Evolutionary conservation across 352 stramenopile genomes (phyloP).

Genomic region (Pythium insidiosum): DNA sequence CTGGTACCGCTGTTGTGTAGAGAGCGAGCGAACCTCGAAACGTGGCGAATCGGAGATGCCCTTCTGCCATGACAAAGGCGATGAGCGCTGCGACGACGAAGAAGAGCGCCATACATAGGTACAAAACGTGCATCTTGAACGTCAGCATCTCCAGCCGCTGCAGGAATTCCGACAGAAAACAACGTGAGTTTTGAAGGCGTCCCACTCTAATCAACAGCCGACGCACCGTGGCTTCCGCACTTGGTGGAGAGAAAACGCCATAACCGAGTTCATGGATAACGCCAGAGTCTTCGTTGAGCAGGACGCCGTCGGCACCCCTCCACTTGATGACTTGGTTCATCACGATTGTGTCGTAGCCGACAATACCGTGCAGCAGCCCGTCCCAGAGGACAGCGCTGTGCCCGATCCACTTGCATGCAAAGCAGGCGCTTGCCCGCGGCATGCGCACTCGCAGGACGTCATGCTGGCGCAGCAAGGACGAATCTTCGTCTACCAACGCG

Average conservation of each 20-base stretch:
- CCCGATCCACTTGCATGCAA: conserved; percentile 34
- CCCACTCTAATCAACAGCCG: too few relatives aligned
- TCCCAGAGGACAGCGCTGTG: conserved; percentile 28
- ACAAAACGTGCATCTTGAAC: conserved; percentile 87
- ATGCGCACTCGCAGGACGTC: conserved; percentile 23
- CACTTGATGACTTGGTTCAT: conserved; percentile 86
- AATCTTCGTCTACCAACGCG: conserved; percentile 41
- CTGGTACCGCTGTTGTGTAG: too few relatives aligned
- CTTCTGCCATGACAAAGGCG: conserved; percentile 90
- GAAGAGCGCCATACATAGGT: conserved; percentile 91
- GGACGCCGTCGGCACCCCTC: conserved; percentile 43
- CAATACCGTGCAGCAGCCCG: conserved; percentile 25
- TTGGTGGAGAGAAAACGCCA: conserved; percentile 50
- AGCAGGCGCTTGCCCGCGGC: conserved; percentile 32
- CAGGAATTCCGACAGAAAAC: too few relatives aligned
- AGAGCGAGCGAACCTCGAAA: too few relatives aligned
- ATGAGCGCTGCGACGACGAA: conserved; percentile 91
- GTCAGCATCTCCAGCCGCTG: conserved; percentile 31
- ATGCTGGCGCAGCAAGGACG: conserved; percentile 4
- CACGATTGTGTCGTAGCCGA: conserved; percentile 90
- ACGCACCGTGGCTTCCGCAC: too few relatives aligned
- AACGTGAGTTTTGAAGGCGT: too few relatives aligned
- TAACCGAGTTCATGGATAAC: conserved; percentile 66
- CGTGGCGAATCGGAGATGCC: conserved; percentile 91
- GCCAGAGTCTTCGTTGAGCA: conserved; percentile 56